Evolutionary conservation across 371 early-diverging fungal species (phyloP).

Genomic region (Sanchytrium tribonematis): DNA sequence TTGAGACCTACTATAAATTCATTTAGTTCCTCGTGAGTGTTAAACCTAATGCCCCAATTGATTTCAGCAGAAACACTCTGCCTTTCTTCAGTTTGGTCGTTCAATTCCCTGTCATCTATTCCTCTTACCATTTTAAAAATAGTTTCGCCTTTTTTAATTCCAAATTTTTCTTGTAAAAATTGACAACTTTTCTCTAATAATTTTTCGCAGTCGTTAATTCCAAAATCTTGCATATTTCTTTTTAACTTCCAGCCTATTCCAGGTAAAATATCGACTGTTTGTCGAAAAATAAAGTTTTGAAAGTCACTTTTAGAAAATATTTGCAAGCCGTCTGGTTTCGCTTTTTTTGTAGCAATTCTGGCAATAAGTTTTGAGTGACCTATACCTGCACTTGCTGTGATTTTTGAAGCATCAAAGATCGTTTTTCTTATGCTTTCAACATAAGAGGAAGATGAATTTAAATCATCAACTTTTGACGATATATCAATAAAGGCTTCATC

Average conservation of each 20-base stretch:
- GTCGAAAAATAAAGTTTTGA: constrained; percentile 6
- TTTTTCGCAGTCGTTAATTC: constrained; percentile 22
- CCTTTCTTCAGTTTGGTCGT: constrained; percentile 22
- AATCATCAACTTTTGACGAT: constrained; percentile 32
- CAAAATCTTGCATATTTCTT: background rate
- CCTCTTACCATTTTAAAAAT: constrained; percentile 29
- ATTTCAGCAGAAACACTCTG: constrained; percentile 39
- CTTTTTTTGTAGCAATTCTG: constrained; percentile 36
- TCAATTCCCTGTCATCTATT: constrained; percentile 35
- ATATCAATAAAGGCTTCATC: constrained; percentile 12
- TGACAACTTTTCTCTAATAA: constrained; percentile 14
- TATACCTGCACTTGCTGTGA: constrained; percentile 19
- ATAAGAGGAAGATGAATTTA: constrained; percentile 5
- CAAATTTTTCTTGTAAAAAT: constrained; percentile 28
- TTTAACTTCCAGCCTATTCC: constrained; percentile 14
- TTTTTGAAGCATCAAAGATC: constrained; percentile 1
- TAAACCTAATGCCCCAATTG: constrained; percentile 57
- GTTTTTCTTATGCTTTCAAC: constrained; percentile 6
- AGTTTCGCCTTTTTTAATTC: constrained; percentile 34
- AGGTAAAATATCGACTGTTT: constrained; percentile 14
- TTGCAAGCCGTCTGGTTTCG: constrained; percentile 47
- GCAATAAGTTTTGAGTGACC: constrained; percentile 13
- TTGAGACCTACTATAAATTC: constrained; percentile 15
- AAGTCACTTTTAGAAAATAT: constrained; percentile 13
- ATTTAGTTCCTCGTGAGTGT: constrained; percentile 27